Evolutionary conservation across 176 grass and related monocot genomes (phyloP).

Genomic region (Carex kokanica): DNA sequence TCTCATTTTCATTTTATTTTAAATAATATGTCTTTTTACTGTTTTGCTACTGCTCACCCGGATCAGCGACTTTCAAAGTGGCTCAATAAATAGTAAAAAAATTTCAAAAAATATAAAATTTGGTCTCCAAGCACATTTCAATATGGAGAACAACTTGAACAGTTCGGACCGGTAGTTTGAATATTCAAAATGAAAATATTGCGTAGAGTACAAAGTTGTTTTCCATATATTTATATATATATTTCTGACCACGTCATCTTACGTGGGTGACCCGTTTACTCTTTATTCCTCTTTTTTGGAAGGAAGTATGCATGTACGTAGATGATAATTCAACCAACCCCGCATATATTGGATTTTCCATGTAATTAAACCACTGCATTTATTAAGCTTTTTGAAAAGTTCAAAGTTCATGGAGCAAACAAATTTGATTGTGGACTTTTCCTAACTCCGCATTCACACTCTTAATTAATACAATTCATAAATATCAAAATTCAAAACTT

Average conservation of each 20-base stretch:
- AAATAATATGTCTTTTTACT: not conserved
- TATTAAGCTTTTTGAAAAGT: not conserved
- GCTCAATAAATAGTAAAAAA: too few relatives aligned
- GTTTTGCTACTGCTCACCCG: too few relatives aligned
- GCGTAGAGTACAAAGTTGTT: too few relatives aligned
- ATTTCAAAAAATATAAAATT: too few relatives aligned
- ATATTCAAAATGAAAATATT: too few relatives aligned
- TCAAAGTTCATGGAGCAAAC: constrained; percentile 13
- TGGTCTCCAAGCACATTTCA: too few relatives aligned
- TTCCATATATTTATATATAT: too few relatives aligned
- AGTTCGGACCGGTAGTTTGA: too few relatives aligned
- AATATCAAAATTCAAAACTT: not conserved
- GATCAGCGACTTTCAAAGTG: too few relatives aligned
- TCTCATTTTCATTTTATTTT: not conserved
- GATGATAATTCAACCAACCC: not conserved
- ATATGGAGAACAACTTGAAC: too few relatives aligned
- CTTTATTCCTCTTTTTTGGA: not conserved
- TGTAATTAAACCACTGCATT: not conserved
- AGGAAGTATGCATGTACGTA: not conserved
- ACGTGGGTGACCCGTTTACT: not conserved
- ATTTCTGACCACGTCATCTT: not conserved
- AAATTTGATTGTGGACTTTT: not conserved
- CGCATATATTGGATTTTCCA: not conserved
- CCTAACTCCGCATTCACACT: not conserved
- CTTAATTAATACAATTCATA: not conserved